Conservation (phyloP, 225 moss, liverwort and hornwort species). For the Rhytidiadelphus loreus region DNA sequence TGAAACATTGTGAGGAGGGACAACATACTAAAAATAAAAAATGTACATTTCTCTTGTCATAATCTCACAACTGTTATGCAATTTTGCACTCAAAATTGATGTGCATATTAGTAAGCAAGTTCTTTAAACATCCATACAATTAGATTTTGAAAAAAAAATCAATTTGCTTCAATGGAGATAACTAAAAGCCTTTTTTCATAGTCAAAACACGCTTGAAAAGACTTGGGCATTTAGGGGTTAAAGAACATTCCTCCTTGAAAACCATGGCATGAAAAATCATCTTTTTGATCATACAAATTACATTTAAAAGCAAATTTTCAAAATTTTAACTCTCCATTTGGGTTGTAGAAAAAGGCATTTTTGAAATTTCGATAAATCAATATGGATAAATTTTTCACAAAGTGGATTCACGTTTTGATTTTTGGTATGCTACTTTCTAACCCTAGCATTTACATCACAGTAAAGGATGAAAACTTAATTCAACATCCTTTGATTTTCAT, state of each 20-base stretch:
- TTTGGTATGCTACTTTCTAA: neutral
- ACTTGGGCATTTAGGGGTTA: too few species aligned
- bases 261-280: neutral
- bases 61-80: too few species aligned
- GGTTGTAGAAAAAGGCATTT: neutral
- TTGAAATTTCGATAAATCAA: neutral
- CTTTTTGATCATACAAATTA: accelerated
- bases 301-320: accelerated
- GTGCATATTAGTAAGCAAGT: too few species aligned
- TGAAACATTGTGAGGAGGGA: too few species aligned
- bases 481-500: neutral
- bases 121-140: too few species aligned
- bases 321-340: neutral
- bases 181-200: too few species aligned
- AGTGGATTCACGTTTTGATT: neutral
- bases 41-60: too few species aligned
- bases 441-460: neutral
- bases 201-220: too few species aligned
- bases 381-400: neutral
- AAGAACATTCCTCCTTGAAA: neutral
- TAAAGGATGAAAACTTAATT: neutral
- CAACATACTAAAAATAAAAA: too few species aligned
- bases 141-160: too few species aligned
- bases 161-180: too few species aligned
- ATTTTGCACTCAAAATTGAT: too few species aligned